Base-by-base conservation (phyloP, 2,329 filamentous ascomycete genomes). In the Triangularia verruculosa region DNA sequence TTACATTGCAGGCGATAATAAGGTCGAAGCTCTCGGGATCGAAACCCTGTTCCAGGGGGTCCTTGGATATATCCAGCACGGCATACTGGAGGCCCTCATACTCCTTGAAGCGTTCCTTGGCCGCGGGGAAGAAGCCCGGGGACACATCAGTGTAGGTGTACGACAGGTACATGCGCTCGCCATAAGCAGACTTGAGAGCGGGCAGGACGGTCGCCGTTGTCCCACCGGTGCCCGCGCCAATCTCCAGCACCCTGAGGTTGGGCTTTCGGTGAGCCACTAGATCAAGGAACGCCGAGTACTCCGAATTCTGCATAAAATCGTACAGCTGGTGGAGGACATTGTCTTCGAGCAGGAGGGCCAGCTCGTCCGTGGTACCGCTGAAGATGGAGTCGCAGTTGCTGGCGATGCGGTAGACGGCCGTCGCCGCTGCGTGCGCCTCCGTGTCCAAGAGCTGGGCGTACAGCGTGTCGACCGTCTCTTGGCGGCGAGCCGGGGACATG, bases 1-100 rank as follows among this genome's bases (percentile, higher is more conserved):
- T 34, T 34, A 52, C 76, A 24, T 76, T 71, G 9, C 72, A 70
- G 0, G 76, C 77, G 51, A 79, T 64, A 6, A 78, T 62, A 5
- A 78, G 47, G 62, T 79, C 76, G 60, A 72, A 77, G 4, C 34
- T 34, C 8, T 62, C 66, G 0, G 28, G 30, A 22, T 70, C 68
- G 62, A 75, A 76, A 1, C 74, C 74, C 61, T 78, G 75, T 9
- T 66, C 65, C 0, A 54, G 32, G 6, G 72, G 71, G 51, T 74
- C 70, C 32, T 67, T 60, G 20, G 69, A 66, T 28, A 77, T 74
- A 60, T 78, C 72, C 13, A 76, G 68, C 3, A 65, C 63, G 25
- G 62, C 56, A 62, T 66, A 77, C 9, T 68, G 61, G 52, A 77
- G 69, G 9, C 65, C 52, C 66, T 61, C 7, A 73, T 73, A 5